Evolutionary conservation across 2,329 filamentous ascomycete species (phyloP), one percentile per base, ranked within the genome.

Genomic region (Penicillium sp.): DNA sequence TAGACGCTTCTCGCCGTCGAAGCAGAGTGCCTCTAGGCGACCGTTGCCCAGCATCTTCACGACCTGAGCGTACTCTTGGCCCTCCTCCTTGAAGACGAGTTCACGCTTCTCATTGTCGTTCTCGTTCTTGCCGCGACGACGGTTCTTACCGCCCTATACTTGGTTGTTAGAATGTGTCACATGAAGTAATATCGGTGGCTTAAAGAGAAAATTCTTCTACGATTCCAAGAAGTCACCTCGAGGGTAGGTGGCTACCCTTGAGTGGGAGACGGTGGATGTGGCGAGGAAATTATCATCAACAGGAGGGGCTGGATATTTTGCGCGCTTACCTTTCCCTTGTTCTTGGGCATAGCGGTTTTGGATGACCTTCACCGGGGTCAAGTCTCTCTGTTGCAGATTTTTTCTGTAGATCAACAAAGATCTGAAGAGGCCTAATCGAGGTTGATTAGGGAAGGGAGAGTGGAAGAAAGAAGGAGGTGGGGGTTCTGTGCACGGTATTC

Each of bases 41-140:
- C 93, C 92, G 84, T 96, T 96, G 66, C 92, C 92, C 62, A 96
- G 85, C 93, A 97, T 96, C 84, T 96, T 96, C 69, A 93, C 81
- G 69, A 94, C 90, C 80, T 94, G 90, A 52, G 90, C 90, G 70
- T 91, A 91, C 79, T 90, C 88, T 83, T 97, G 93, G 68, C 93
- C 93, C 75, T 97, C 93, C 78, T 97, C 94, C 82, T 97, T 97
- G 88, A 97, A 97, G 73, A 91, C 93, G 73, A 97, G 85, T 79
- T 97, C 93, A 79, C 93, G 93, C 85, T 97, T 97, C 83, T 97
- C 93, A 76, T 97, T 96, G 83, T 97, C 94, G 81, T 94, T 96
- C 82, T 96, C 91, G 86, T 96, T 96, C 89, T 97, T 97, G 81
- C 93, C 93, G 82, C 94, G 87, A 86, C 93, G 89, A 80, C 93